Conservation (phyloP, 164 flowering plant genomes). For the Kingdonia uniflora region DNA sequence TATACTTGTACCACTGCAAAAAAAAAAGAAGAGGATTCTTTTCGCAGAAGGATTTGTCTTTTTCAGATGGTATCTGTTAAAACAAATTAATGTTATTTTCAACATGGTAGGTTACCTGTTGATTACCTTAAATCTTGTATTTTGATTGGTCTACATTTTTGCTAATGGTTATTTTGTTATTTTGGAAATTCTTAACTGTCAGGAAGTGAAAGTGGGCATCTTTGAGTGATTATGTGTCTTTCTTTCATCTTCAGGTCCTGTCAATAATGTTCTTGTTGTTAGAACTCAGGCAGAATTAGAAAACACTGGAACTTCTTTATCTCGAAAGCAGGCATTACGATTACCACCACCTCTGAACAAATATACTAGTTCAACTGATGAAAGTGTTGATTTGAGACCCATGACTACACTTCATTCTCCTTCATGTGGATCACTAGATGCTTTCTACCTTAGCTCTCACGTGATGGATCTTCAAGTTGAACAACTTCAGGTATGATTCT, state of each 20-base stretch:
- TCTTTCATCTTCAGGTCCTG: conserved; percentile 41
- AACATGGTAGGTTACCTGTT: too few relatives aligned
- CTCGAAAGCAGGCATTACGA: conserved; percentile 26
- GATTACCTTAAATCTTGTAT: too few relatives aligned
- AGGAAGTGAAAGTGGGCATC: too few relatives aligned
- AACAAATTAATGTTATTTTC: too few relatives aligned
- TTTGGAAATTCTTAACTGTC: too few relatives aligned
- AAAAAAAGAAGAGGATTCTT: too few relatives aligned
- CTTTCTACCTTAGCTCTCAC: conserved; percentile 28
- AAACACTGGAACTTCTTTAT: conserved; percentile 21
- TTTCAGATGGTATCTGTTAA: too few relatives aligned
- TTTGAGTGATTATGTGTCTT: neutral
- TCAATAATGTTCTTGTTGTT: conserved; percentile 50
- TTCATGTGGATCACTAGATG: conserved; percentile 12
- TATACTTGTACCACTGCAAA: too few relatives aligned
- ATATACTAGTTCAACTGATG: conserved; percentile 36
- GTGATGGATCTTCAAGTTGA: conserved; percentile 42
- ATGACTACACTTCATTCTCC: conserved; percentile 17
- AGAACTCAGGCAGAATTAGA: conserved; percentile 13
- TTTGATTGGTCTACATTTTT: too few relatives aligned
- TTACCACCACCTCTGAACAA: conserved; percentile 65
- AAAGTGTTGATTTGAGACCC: conserved; percentile 18
- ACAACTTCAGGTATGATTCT: conserved; percentile 53
- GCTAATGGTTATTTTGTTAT: too few relatives aligned
- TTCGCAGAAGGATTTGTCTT: too few relatives aligned